Evolutionary conservation across 192 early-diverging fungal species (phyloP), one percentile per base, ranked within the genome.

Genomic region (Lunasporangiospora selenospora): DNA sequence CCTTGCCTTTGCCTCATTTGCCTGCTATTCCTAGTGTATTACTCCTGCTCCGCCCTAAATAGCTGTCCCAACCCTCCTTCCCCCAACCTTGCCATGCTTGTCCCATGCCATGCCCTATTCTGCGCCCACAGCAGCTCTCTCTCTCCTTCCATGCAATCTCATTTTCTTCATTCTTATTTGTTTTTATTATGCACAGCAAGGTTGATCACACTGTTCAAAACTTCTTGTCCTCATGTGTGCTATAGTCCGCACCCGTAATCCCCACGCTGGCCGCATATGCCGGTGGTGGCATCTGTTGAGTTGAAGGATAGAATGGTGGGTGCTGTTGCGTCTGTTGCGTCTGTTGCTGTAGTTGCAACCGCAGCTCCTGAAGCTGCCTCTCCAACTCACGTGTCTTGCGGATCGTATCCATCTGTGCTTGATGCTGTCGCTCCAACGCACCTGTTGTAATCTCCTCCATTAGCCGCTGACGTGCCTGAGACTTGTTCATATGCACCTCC

Each of bases 371-470:
- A 8, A 71, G n/a, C 33, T 71, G 58, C 1, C 43, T 29, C 39
- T 71, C 49, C 1, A 71, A 29, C 2, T 62, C 67, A 5, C 32
- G 43, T 9, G 67, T 71, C 32, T 38, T 34, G 4, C 37, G 39
- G 4, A 21, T 18, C 4, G 67, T 53, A 10, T 71, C 67, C 46
- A 57, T 52, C 31, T 71, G 59, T 2, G 67, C 59, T n/a, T 51
- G 53, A 12, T 62, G 53, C 37, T 71, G 58, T 19, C 67, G 44
- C 15, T 48, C 36, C 21, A 71, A 50, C 3, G 67, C 58, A 0
- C 46, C 67, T 24, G 58, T 33, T 0, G 67, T 59, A 44, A 71
- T 43, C 47, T 71, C 67, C 19, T 71, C 67, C 18, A 71, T 37
- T 6, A 71, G 27, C 15, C 67, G 52, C 26, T 71, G 67, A 7